Evolutionary conservation across 345 rosid genomes (phyloP).

Genomic region (Eucalyptus regnans): DNA sequence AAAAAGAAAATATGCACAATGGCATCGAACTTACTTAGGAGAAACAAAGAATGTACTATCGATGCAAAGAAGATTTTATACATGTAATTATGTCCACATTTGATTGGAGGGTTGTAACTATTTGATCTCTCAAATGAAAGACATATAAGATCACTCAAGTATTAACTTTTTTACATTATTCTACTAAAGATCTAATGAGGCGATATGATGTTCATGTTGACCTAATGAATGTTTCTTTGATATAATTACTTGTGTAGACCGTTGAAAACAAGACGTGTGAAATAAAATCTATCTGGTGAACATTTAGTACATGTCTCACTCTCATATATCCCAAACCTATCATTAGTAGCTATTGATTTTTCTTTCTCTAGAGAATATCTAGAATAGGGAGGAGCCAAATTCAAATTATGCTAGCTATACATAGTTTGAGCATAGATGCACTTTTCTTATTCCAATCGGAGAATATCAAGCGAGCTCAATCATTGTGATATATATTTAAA

Average conservation of each 20-base stretch:
- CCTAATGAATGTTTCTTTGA: not conserved
- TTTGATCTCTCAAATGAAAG: not conserved
- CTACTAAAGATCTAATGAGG: not conserved
- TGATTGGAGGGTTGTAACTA: not conserved
- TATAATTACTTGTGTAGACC: not conserved
- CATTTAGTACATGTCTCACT: not conserved
- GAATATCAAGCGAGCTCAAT: not conserved
- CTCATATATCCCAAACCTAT: not conserved
- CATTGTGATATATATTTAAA: too few species aligned
- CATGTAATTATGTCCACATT: not conserved
- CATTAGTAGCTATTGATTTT: not conserved
- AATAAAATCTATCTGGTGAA: not conserved
- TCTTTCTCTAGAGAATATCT: not conserved
- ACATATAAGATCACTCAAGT: not conserved
- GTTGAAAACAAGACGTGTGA: not conserved
- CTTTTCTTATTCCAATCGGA: too few species aligned
- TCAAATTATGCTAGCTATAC: not conserved
- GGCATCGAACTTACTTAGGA: too few species aligned
- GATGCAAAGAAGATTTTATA: not conserved
- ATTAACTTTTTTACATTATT: not conserved
- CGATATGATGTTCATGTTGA: not conserved
- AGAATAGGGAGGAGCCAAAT: not conserved
- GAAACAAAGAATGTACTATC: too few species aligned
- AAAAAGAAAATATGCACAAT: too few species aligned
- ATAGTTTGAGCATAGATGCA: not conserved